Base-by-base conservation (phyloP, 305 asterid genomes). In the Euphrasia arctica region DNA sequence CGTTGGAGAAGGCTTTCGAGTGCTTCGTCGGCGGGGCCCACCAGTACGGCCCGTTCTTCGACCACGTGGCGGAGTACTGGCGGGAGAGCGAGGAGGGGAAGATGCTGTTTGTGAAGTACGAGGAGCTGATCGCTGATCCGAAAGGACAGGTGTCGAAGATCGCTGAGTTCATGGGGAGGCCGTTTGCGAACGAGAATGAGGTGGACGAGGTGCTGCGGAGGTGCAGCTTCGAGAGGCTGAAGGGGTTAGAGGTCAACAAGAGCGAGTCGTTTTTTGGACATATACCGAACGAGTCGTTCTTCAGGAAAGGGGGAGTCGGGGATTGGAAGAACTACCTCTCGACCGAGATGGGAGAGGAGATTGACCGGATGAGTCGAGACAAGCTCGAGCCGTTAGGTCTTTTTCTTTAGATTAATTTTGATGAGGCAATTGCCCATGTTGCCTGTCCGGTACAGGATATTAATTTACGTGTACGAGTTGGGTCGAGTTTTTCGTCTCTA, bases 291-390 rank as follows among this genome's bases (percentile, higher is more conserved):
- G 72, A 66, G 57, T 50, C 70, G 2, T 79, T 48, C 18, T 82
- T 82, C 48, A 76, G 91, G 72, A 71, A 74, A 54, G 91, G 88
- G 31, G 75, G 69, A 13, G 86, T 80, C 34, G 88, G 85, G 39
- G 88, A 79, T 58, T 81, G 79, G 85, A 82, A 78, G 68, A 84
- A 82, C 61, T 71, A 76, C 58, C 56, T 85, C 75, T 80, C 70
- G 0, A 51, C 70, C 4, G 70, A 68, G 29, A 76, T 76, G 77
- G 75, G 55, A 41, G 75, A 72, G 28, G 15, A 22, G 55, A 72
- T 72, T 29, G 43, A 76, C 27, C 52, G 34, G 10, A 64, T 42
- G 9, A 64, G 66, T 31, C 67, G 64, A 9, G 32, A 9, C 22
- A 76, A 61, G 65, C 51, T 64, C 51, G 65, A 76, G 25, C 51